These are phyloP conservation scores for button mushroom (Agaricus bisporus) DNA, from an alignment of 768 basidiomycete species.

Conservation along the genomic window DNA sequence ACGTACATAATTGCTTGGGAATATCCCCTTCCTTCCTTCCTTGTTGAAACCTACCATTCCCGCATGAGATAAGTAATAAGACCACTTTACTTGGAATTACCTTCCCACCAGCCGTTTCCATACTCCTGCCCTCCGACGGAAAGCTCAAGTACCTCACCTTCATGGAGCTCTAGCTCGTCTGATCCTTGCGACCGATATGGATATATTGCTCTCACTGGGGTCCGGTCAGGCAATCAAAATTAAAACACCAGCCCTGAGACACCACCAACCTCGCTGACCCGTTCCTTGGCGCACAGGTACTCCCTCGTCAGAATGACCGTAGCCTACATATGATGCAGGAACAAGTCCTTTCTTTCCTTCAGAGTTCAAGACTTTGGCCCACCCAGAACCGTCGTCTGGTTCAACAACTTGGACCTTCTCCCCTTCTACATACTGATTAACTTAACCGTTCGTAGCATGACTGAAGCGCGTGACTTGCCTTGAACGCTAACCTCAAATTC, in stretches of 20 bases:
- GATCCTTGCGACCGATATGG: conserved; percentile 67
- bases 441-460: not conserved
- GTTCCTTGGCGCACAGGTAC: conserved; percentile 24
- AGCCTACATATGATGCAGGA: conserved; percentile 75
- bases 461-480: conserved; percentile 32
- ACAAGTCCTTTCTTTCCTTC: conserved; percentile 65
- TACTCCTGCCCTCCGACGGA: conserved; percentile 63
- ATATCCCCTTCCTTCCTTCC: conserved; percentile 66
- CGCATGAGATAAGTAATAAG: conserved; percentile 10
- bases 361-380: conserved; percentile 68
- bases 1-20: conserved; percentile 86
- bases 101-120: conserved; percentile 87
- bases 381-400: conserved; percentile 81
- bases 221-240: conserved; percentile 6
- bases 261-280: conserved; percentile 45
- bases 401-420: conserved; percentile 60
- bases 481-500: conserved; percentile 69
- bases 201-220: conserved; percentile 75
- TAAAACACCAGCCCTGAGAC: not conserved
- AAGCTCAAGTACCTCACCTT: conserved; percentile 59
- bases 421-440: conserved; percentile 42
- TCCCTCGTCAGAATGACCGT: conserved; percentile 19
- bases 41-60: conserved; percentile 48
- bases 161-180: conserved; percentile 60
- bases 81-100: conserved; percentile 26